Conservation (phyloP, 768 basidiomycete species). For the Porphyrellus cyaneotinctus region DNA sequence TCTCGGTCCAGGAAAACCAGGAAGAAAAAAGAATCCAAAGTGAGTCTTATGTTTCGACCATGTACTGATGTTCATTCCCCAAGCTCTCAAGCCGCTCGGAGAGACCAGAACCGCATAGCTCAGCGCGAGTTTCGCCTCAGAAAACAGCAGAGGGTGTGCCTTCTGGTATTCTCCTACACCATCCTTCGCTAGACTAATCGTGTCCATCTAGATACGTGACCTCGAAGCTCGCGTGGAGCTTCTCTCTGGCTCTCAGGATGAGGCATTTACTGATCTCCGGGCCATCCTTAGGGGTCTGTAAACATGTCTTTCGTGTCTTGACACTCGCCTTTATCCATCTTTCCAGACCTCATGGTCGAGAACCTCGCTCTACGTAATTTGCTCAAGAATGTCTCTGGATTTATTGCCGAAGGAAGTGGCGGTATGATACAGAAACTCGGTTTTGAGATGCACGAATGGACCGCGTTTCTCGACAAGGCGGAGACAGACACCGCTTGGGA, state of each 20-base stretch:
- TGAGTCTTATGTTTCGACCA: constrained; percentile 31
- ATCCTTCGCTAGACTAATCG: neutral
- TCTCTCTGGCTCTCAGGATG: constrained; percentile 88
- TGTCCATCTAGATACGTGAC: constrained; percentile 72
- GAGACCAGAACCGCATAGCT: constrained; percentile 89
- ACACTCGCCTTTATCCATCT: constrained; percentile 6
- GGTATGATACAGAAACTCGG: constrained; percentile 75
- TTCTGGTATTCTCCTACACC: neutral
- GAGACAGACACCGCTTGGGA: constrained; percentile 96
- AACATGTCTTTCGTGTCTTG: neutral
- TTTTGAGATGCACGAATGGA: constrained; percentile 74
- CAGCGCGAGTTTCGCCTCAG: constrained; percentile 90
- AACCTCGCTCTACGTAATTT: constrained; percentile 81
- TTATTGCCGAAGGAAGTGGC: constrained; percentile 85
- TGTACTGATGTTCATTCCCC: constrained; percentile 15
- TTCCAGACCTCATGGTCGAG: constrained; percentile 79
- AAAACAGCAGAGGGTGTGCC: constrained; percentile 78
- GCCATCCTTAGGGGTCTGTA: constrained; percentile 70
- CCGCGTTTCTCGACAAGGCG: constrained; percentile 74
- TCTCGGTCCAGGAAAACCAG: constrained; percentile 39
- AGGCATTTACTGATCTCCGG: constrained; percentile 77
- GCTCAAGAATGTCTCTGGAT: constrained; percentile 67
- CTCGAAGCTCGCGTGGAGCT: constrained; percentile 95
- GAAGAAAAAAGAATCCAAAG: constrained; percentile 91
- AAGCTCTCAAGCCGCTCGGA: constrained; percentile 83